Base-by-base conservation (phyloP, 176 grass and related monocot genomes). In the Cymbopogon citratus region DNA sequence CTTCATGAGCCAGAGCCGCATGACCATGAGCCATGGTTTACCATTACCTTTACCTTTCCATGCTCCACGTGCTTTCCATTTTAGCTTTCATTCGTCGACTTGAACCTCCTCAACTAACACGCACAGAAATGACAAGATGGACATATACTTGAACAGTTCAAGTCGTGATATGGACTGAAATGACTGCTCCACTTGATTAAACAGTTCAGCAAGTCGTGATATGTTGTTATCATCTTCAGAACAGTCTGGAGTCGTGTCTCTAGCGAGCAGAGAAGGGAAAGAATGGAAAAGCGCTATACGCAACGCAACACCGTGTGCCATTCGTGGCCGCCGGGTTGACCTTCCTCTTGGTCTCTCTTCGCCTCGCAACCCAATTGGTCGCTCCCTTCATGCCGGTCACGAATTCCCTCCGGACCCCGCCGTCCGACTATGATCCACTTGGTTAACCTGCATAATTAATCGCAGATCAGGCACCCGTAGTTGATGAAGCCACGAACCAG, bases 271-370 rank as follows among this genome's bases (percentile, higher is more conserved):
- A 73, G 54, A 19, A 27, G 66, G 31, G 29, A 39, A 35, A 46
- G 57, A 26, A 40, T 63, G 24, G 44, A 64, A 54, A 77, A 64
- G 65, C 21, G 54, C 54, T 64, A 3, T 60, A 81, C 77, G 77
- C 63, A 52, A 81, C 69, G 69, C 35, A 26, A 56, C 44, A 27
- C 63, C 7, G 51, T 71, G 54, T 66, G 14, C 65, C 78, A 13
- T 72, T 57, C 65, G 43, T 75, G 26, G 46, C 81, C 44, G 81
- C 61, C 69, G 25, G 46, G 78, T 85, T 89, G 83, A 89, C 87
- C 83, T 52, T 69, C 43, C 19, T 35, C 48, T 19, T 1, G 29
- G 44, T n/a, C 31, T 31, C 28, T 35, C 14, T 60, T n/a, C 71
- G 54, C 40, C 45, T 41, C 69, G 46, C 46, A 6, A 26, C 59